These are phyloP conservation scores for Colletotrichum spaethianum DNA, from an alignment of 2,329 filamentous ascomycete genomes.

Conservation along the genomic window DNA sequence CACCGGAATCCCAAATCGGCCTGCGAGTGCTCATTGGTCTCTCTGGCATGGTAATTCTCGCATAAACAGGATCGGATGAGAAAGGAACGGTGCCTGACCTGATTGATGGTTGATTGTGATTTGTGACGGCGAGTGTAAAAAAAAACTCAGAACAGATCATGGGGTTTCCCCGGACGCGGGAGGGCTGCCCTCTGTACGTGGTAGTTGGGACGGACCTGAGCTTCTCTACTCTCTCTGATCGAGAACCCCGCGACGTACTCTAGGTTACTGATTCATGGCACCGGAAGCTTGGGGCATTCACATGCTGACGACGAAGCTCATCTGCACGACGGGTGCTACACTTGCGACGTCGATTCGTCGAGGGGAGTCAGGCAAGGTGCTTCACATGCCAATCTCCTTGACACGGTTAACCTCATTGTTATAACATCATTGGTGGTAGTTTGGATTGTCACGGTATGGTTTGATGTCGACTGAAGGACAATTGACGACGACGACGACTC, in stretches of 20 bases:
- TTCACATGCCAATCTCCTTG: constrained; percentile 8
- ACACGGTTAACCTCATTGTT: neutral
- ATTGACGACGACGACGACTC: neutral
- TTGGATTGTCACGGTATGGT: neutral
- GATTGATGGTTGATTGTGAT: neutral
- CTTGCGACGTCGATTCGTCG: neutral
- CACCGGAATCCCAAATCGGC: neutral
- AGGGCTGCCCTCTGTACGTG: too few species aligned
- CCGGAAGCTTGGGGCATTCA: constrained; percentile 19
- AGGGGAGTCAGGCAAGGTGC: neutral
- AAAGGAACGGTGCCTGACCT: constrained; percentile 9
- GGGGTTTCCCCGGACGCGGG: constrained; percentile 8
- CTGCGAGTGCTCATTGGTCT: neutral
- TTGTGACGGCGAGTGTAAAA: neutral
- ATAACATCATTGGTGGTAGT: neutral
- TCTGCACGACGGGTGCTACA: neutral
- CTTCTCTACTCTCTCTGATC: neutral
- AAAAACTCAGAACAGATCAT: neutral
- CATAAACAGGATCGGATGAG: constrained; percentile 22
- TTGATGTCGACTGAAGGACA: neutral
- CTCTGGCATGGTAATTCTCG: neutral
- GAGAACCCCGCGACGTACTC: neutral
- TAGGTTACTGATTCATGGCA: constrained; percentile 5
- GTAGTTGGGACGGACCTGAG: neutral
- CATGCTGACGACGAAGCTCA: constrained; percentile 4